Evolutionary conservation across 306 rosid species (phyloP), one percentile per base, ranked within the genome.

Genomic region (Citrullus mucosospermus): DNA sequence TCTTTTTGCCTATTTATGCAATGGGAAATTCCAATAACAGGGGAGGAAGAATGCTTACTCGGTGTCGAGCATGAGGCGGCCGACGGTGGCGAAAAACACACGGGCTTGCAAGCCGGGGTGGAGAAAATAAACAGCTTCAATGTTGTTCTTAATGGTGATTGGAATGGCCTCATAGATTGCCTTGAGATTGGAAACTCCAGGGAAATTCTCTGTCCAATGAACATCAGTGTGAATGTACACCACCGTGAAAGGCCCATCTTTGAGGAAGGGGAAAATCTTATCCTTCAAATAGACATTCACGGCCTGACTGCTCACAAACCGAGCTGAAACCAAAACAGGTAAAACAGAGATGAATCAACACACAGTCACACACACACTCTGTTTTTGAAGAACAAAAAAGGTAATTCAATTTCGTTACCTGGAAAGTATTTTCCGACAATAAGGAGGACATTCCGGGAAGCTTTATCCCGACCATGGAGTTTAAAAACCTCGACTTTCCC

Each of bases 151-250:
- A 56, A 76, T 41, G 67, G 22, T 9, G 54, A 18, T 55, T 32
- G 79, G 79, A 25, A 76, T 36, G 36, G 34, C 67, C 67, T 76
- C 79, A 16, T 17, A 76, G 20, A 76, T 54, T 76, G 79, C 16
- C 53, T 58, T 54, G 10, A 76, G 79, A 46, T 55, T 32, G 32
- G 79, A 76, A 13, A 76, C 36, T 55, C 79, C 51, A 6, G 66
- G 79, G 28, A 18, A 56, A 56, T 76, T 54, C 53, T 76, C 65
- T 17, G n/a, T 76, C n/a, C 79, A 39, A 4, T 76, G 66, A 76
- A 76, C 79, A 39, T 76, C 79, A 11, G 79, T 55, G 54, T 76
- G 79, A 36, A 76, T 36, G 53, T 76, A 76, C 53, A 76, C 79
- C 79, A 76, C 53, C 20, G 79, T 17, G 79, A 76, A 76, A 18